Conservation (phyloP, 495 filamentous ascomycete genomes). For the Aspergillus saccharolyticus region DNA sequence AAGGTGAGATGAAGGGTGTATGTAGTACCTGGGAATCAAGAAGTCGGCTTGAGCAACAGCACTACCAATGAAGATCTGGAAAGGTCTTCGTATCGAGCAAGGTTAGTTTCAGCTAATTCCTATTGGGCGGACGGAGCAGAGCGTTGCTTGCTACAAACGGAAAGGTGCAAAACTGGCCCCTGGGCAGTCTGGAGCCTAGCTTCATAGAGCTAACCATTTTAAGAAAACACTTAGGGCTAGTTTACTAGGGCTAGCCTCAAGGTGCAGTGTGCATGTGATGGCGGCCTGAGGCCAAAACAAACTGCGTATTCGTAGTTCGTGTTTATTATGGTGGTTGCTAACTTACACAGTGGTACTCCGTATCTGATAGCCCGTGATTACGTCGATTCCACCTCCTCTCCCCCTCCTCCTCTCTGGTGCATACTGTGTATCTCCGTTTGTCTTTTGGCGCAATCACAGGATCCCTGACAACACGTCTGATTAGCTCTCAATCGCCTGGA, state of each 20-base stretch:
- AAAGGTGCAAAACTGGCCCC: neutral
- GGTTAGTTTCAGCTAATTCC: neutral
- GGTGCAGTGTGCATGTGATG: neutral
- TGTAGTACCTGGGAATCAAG: too few species aligned
- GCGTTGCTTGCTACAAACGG: neutral
- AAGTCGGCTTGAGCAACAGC: neutral
- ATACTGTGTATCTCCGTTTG: neutral
- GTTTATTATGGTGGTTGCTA: neutral
- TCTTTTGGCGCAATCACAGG: neutral
- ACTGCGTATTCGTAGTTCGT: too few species aligned
- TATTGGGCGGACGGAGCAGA: neutral
- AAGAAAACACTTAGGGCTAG: neutral
- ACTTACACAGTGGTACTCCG: neutral
- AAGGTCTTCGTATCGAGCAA: neutral
- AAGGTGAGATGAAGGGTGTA: conserved; percentile 7
- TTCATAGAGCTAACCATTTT: neutral
- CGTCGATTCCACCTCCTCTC: neutral
- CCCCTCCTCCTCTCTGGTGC: too few species aligned
- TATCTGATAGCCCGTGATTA: neutral
- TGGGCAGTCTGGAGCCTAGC: too few species aligned
- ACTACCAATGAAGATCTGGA: too few species aligned
- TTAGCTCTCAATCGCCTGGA: neutral
- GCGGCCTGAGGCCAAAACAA: neutral
- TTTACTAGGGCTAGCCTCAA: neutral
- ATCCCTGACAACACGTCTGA: too few species aligned